A percentile compares a stretch with the other conserved stretches of the same genome.
phyloP scores from a whole-genome alignment of 2,329 filamentous ascomycete species.

The Claviceps capensis region DNA sequence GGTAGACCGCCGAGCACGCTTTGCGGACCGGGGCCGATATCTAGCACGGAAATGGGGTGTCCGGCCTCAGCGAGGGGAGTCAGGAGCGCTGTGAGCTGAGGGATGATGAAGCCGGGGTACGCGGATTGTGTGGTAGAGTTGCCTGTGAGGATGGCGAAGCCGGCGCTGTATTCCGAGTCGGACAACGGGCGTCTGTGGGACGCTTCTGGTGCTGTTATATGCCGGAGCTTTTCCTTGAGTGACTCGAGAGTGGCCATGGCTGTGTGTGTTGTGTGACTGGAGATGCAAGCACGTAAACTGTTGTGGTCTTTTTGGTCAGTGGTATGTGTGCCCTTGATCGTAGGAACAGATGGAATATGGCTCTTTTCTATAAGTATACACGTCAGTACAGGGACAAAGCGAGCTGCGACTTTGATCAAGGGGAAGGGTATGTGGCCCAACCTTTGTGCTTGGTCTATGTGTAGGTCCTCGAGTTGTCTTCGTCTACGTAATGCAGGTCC shows the following conservation, averaged over 20 bases:
- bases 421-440: too few relatives aligned
- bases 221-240: background rate
- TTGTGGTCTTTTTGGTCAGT: too few relatives aligned
- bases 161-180: constrained; percentile 33
- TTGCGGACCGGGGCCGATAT: constrained; percentile 44
- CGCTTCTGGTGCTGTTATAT: constrained; percentile 2
- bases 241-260: background rate
- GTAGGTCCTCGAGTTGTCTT: too few relatives aligned
- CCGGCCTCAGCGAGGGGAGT: constrained; percentile 26
- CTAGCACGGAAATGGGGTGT: constrained; percentile 35
- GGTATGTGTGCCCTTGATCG: too few relatives aligned
- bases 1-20: constrained; percentile 40
- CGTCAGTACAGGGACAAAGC: too few relatives aligned
- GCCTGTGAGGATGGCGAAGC: constrained; percentile 29
- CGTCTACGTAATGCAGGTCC: too few relatives aligned
- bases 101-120: background rate
- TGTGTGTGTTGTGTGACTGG: background rate
- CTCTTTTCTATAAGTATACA: too few relatives aligned
- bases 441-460: too few relatives aligned
- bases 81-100: background rate
- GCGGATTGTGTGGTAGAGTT: constrained; percentile 17
- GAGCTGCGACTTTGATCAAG: too few relatives aligned
- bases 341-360: too few relatives aligned
- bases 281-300: too few relatives aligned
- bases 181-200: constrained; percentile 23